These are phyloP conservation scores for Fusarium musae DNA, from an alignment of 2,329 filamentous ascomycete species.

Conservation along the genomic window DNA sequence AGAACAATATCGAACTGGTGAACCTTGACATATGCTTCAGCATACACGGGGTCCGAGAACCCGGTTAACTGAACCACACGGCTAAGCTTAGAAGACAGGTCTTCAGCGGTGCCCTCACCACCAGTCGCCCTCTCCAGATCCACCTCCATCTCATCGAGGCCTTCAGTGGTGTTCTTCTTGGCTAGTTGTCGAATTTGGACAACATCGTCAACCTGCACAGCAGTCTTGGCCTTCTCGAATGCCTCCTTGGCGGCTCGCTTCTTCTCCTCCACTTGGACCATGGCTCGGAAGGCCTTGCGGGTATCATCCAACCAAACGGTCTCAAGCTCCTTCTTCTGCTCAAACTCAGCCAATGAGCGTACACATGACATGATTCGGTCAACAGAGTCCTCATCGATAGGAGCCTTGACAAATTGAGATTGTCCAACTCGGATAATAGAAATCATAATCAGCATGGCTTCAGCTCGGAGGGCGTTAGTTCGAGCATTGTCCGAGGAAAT, in stretches of 20 bases:
- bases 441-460: constrained; percentile 99
- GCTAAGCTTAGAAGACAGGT: constrained; percentile 92
- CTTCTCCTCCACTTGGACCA: constrained; percentile 98
- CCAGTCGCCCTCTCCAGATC: constrained; percentile 95
- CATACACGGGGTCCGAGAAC: constrained; percentile 98
- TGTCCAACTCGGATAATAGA: constrained; percentile 98
- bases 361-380: constrained; percentile 99
- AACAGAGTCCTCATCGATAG: constrained; percentile 98
- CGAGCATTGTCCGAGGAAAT: constrained; percentile 87
- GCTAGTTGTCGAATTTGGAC: constrained; percentile 92
- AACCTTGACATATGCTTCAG: constrained; percentile 98
- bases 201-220: constrained; percentile 94
- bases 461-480: constrained; percentile 92
- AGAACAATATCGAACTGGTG: constrained; percentile 99
- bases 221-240: constrained; percentile 90
- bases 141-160: constrained; percentile 84
- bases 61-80: constrained; percentile 96
- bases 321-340: constrained; percentile 89
- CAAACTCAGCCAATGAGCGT: constrained; percentile 89
- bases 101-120: constrained; percentile 84
- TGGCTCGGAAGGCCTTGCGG: constrained; percentile 92
- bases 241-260: constrained; percentile 97
- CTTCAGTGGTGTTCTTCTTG: constrained; percentile 87
- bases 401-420: constrained; percentile 97
- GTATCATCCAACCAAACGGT: constrained; percentile 95